Conservation (phyloP, 2,329 filamentous ascomycete genomes). For the Cercospora sojina region DNA sequence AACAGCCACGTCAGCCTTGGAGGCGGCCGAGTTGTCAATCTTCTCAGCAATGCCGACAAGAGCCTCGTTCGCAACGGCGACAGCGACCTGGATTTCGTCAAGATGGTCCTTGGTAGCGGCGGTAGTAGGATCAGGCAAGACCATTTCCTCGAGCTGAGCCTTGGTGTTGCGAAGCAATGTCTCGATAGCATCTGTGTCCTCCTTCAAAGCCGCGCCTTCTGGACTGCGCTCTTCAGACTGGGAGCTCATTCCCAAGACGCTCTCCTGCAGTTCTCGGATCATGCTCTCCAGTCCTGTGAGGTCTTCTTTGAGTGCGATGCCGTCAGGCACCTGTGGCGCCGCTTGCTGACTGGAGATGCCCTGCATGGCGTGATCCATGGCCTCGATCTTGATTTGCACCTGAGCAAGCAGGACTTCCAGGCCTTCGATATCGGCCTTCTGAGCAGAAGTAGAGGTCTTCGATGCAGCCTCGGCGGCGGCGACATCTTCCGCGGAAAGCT, state of each 20-base stretch:
- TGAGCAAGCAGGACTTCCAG: slow-evolving; percentile 81
- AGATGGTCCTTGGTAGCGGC: slow-evolving; percentile 62
- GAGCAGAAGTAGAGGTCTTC: slow-evolving; percentile 21
- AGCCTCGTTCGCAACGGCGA: slow-evolving; percentile 73
- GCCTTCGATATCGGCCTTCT: slow-evolving; percentile 73
- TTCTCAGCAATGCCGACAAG: slow-evolving; percentile 66
- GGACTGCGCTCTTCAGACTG: slow-evolving; percentile 35
- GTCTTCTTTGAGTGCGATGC: slow-evolving; percentile 53
- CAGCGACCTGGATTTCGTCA: slow-evolving; percentile 63
- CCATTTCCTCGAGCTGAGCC: slow-evolving; percentile 78
- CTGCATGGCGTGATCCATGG: slow-evolving; percentile 60
- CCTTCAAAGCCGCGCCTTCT: slow-evolving; percentile 65
- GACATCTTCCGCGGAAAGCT: slow-evolving; percentile 42
- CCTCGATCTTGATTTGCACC: slow-evolving; percentile 79
- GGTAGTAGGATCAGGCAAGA: slow-evolving; percentile 63
- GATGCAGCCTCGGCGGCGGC: slow-evolving; percentile 29
- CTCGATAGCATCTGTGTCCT: slow-evolving; percentile 88
- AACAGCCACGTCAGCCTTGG: slow-evolving; percentile 74
- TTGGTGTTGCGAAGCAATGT: slow-evolving; percentile 88
- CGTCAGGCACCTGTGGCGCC: slow-evolving; percentile 34
- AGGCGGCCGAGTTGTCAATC: slow-evolving; percentile 66
- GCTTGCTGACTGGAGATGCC: slow-evolving; percentile 47
- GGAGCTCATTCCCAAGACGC: slow-evolving; percentile 54
- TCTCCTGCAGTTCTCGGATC: slow-evolving; percentile 59
- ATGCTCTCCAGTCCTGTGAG: slow-evolving; percentile 48